Evolutionary conservation across 352 stramenopile species (phyloP).

Genomic region (Phytopythium litorale): DNA sequence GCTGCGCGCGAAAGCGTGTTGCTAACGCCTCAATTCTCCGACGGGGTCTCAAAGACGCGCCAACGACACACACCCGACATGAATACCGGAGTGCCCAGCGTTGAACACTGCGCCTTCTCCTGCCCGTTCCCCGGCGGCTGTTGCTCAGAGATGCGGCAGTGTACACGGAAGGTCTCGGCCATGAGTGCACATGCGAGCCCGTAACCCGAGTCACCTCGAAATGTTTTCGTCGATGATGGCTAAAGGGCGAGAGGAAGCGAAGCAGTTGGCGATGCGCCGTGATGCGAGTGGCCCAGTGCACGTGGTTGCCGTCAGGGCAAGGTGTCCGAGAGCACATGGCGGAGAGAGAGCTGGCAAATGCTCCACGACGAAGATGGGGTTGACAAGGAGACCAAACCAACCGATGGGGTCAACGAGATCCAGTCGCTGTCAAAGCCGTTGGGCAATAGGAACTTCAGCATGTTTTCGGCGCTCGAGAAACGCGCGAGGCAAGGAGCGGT

Average conservation of each 20-base stretch:
- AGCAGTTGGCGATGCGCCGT: not conserved
- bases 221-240: not conserved
- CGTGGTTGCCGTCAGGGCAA: not conserved
- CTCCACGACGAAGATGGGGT: too few species aligned
- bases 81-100: not conserved
- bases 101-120: not conserved
- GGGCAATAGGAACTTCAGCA: not conserved
- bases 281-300: too few species aligned
- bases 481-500: not conserved
- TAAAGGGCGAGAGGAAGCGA: not conserved
- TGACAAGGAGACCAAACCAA: too few species aligned
- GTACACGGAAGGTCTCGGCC: not conserved
- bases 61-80: not conserved
- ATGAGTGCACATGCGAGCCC: not conserved
- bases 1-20: not conserved
- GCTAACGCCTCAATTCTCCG: not conserved
- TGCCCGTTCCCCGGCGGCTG: not conserved
- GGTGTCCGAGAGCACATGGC: not conserved
- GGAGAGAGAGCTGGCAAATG: not conserved
- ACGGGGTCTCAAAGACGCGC: not conserved
- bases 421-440: not conserved
- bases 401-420: not conserved
- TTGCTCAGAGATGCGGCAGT: not conserved
- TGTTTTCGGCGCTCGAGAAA: slow-evolving; percentile 2
- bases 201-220: not conserved